These are phyloP conservation scores for Termitomyces sp. DNA, from an alignment of 1,284 basidiomycete species.

Conservation along the genomic window DNA sequence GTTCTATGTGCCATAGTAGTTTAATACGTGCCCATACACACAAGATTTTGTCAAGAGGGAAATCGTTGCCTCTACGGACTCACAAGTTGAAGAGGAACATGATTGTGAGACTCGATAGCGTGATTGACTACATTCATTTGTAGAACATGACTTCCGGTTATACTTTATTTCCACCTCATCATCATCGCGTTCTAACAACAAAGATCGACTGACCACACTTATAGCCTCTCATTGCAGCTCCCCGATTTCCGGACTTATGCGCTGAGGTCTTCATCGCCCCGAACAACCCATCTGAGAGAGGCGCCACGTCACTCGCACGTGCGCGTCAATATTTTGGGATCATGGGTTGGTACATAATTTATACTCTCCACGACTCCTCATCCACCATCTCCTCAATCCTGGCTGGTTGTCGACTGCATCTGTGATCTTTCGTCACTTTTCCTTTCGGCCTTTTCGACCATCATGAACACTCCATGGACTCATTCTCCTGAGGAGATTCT, in stretches of 20 bases:
- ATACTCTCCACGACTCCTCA: slow-evolving; percentile 12
- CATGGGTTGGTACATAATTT: neutral
- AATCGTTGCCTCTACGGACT: neutral
- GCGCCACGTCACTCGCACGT: slow-evolving; percentile 39
- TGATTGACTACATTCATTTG: slow-evolving; percentile 13
- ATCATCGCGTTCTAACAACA: slow-evolving; percentile 1
- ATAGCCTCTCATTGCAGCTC: neutral
- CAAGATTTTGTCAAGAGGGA: neutral
- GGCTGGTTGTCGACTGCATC: slow-evolving; percentile 12
- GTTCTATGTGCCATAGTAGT: neutral
- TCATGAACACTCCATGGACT: slow-evolving; percentile 73
- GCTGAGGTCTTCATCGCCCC: slow-evolving; percentile 12
- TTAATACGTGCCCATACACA: neutral
- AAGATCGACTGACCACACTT: neutral
- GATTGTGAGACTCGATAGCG: slow-evolving; percentile 18
- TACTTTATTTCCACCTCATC: neutral
- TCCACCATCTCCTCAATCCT: slow-evolving; percentile 6
- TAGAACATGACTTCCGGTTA: neutral
- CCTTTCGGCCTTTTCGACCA: slow-evolving; percentile 22
- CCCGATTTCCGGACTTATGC: slow-evolving; percentile 3
- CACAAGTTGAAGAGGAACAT: neutral
- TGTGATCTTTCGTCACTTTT: slow-evolving; percentile 18
- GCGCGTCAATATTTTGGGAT: slow-evolving; percentile 24
- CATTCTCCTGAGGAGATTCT: slow-evolving; percentile 58
- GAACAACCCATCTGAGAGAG: slow-evolving; percentile 1